These are phyloP conservation scores for Silybum marianum DNA, from an alignment of 129 eudicot species.

Conservation along the genomic window DNA sequence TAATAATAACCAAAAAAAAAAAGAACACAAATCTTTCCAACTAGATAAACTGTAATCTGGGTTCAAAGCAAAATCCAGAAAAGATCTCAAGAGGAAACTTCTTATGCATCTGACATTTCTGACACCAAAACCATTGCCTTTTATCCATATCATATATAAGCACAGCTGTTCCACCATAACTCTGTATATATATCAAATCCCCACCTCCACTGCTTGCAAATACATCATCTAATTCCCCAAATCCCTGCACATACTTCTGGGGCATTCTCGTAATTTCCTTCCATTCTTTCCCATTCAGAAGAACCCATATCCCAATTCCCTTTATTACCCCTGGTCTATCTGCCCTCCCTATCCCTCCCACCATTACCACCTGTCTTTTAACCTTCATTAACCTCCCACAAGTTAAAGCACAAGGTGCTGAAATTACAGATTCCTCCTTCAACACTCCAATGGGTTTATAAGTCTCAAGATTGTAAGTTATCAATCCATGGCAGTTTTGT, in stretches of 20 bases:
- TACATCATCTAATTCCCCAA: conserved; percentile 56
- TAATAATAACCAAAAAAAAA: conserved; percentile 1
- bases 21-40: not conserved
- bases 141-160: conserved; percentile 47
- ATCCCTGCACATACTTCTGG: conserved; percentile 36
- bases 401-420: conserved; percentile 50
- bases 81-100: conserved; percentile 52
- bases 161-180: conserved; percentile 51
- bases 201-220: conserved; percentile 58
- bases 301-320: conserved; percentile 60
- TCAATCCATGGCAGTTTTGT: conserved; percentile 37
- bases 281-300: conserved; percentile 45
- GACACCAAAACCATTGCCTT: conserved; percentile 52
- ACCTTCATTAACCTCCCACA: conserved; percentile 57
- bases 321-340: conserved; percentile 45
- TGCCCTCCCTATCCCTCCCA: conserved; percentile 52
- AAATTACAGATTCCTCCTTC: conserved; percentile 29
- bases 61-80: conserved; percentile 63
- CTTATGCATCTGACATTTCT: conserved; percentile 41
- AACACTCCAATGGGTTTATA: conserved; percentile 5
- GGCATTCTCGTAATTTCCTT: conserved; percentile 52
- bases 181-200: conserved; percentile 55
- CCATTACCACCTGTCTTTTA: conserved; percentile 46
- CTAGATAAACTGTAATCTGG: conserved; percentile 36
- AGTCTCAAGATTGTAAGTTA: conserved; percentile 30